Percentiles rank a stretch among this genome's conserved stretches.
phyloP scores from a whole-genome alignment of 768 basidiomycete genomes.

The Mycena galericulata region DNA sequence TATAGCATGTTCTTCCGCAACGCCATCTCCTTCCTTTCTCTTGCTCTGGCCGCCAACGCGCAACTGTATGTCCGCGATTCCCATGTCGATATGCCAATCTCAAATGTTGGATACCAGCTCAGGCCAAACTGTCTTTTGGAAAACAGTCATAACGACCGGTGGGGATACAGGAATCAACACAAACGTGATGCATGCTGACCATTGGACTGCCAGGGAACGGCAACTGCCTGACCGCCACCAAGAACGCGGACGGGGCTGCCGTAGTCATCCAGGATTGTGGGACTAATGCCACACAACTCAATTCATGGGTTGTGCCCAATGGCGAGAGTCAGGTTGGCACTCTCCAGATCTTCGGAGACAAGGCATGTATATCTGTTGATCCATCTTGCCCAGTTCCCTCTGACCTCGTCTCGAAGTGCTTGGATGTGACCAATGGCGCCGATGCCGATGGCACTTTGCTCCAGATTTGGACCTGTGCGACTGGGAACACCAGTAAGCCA shows the following conservation, averaged over 20 bases:
- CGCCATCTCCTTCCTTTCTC: slow-evolving; percentile 1
- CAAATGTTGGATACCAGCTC: neutral
- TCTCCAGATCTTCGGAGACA: slow-evolving; percentile 26
- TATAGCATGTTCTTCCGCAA: slow-evolving; percentile 20
- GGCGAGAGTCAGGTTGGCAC: neutral
- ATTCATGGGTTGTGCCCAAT: slow-evolving; percentile 22
- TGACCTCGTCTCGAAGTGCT: slow-evolving; percentile 16
- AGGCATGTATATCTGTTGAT: neutral
- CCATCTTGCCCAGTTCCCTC: neutral
- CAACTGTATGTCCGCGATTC: slow-evolving; percentile 18
- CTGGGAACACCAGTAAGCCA: slow-evolving; percentile 6
- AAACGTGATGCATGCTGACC: neutral
- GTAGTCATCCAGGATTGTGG: slow-evolving; percentile 19
- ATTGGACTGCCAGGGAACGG: neutral
- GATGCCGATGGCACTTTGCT: slow-evolving; percentile 11
- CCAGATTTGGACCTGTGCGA: slow-evolving; percentile 17
- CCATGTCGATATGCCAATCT: neutral
- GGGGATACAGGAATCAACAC: neutral
- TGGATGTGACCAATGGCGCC: slow-evolving; percentile 39
- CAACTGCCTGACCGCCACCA: slow-evolving; percentile 14
- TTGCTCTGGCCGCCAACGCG: slow-evolving; percentile 15
- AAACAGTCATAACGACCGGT: neutral
- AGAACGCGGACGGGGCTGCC: slow-evolving; percentile 21
- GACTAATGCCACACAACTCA: slow-evolving; percentile 11
- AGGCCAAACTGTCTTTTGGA: slow-evolving; percentile 14